Percentiles rank a stretch among this genome's conserved stretches.
Evolutionary conservation across 192 early-diverging fungal species (phyloP).

Genomic region (Coemansia sp.): DNA sequence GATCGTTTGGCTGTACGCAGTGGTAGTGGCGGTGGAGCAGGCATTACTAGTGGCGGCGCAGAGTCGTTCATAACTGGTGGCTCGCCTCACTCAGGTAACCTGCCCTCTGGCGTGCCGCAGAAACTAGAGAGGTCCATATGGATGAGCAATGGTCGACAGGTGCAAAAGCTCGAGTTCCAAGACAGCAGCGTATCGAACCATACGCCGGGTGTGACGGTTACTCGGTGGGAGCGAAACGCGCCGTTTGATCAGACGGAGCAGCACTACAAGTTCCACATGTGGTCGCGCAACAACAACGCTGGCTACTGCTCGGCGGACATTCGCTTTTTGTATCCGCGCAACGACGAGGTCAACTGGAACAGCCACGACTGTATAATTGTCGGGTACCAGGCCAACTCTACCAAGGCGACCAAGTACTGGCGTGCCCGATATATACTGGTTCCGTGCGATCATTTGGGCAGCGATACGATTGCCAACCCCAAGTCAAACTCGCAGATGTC

Average conservation of each 20-base stretch:
- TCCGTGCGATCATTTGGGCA: constrained; percentile 67
- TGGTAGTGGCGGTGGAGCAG: constrained; percentile 3
- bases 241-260: constrained; percentile 59
- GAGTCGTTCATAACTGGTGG: constrained; percentile 6
- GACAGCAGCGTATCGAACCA: constrained; percentile 56
- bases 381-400: constrained; percentile 80
- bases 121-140: constrained; percentile 53
- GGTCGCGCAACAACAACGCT: constrained; percentile 69
- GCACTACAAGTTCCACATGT: constrained; percentile 79
- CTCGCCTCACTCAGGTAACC: constrained; percentile 1
- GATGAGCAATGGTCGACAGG: constrained; percentile 88
- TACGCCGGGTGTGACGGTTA: constrained; percentile 76
- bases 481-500: constrained; percentile 66
- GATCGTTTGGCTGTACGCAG: constrained; percentile 2
- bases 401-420: constrained; percentile 79
- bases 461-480: constrained; percentile 52
- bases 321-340: constrained; percentile 72
- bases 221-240: constrained; percentile 75
- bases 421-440: constrained; percentile 87
- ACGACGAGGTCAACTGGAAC: constrained; percentile 89
- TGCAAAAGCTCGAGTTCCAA: constrained; percentile 79
- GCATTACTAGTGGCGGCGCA: neutral
- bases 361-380: constrained; percentile 88
- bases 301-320: constrained; percentile 60
- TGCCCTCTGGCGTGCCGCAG: constrained; percentile 13